Evolutionary conservation across 2,329 filamentous ascomycete genomes (phyloP), one percentile per base, ranked within the genome.

Genomic region (Eutypa lata): DNA sequence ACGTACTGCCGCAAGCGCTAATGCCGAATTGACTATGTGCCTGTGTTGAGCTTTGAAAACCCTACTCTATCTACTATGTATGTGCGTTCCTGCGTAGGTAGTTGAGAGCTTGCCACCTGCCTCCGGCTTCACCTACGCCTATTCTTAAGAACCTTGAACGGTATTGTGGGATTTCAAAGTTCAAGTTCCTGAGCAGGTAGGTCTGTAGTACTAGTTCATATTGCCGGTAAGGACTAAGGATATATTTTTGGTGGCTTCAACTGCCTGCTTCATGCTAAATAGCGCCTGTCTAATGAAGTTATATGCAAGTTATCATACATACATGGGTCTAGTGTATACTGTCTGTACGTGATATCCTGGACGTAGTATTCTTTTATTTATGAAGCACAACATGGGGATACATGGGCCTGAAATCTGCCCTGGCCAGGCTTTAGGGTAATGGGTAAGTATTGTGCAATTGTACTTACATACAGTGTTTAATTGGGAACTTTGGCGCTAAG

Each of bases 401-500:
- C 31, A 35, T 35, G 31, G 31, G 13, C 26, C 21, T 45, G 42
- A 28, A 45, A 24, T 45, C 42, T 28, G 14, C 13, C 42, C 42
- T 28, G 22, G 22, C 42, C 42, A 18, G 14, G 42, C 10, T 19
- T 14, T 35, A 14, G 7, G 35, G 35, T 14, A 16, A 38, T 28
- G 5, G n/a, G 21, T 16, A 24, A 21, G 22, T 45, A 24, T 19
- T 14, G 5, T 13, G 21, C 10, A 26, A 21, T 45, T 10, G 21
- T 11, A 21, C 2, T 2, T 18, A n/a, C 11, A 19, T 8, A 21
- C 18, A 11, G 38, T 40, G 19, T 40, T 40, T n/a, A 40, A 19
- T n/a, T 19, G n/a, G 13, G 16, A 16, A 31, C 10, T 26, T 55
- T 60, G 57, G 52, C 49, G 55, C 56, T 51, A 44, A 24, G 21